Base-by-base conservation (phyloP, 306 rosid species). In the Vicia faba region DNA sequence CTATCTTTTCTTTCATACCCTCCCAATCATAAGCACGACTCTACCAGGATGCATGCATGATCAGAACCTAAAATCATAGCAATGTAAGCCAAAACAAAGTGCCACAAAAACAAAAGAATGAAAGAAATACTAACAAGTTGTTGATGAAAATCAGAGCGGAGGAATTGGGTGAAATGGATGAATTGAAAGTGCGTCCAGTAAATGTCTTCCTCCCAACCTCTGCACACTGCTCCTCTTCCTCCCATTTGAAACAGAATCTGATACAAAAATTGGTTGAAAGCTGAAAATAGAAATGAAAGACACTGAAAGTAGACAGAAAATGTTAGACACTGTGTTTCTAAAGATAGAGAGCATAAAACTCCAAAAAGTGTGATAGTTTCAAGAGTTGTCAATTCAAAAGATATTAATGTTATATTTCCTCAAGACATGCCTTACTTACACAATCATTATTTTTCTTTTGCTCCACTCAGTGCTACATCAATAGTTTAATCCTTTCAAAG, bases 101-200 rank as follows among this genome's bases (percentile, higher is more conserved):
- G 7, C 20, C 36, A 57, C 38, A 31, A 31, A 13, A 7, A 9
- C 16, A 31, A 31, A 29, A 29, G 33, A 29, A 29, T 29, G 33
- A 1, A 49, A 16, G 26, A 25, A 10, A 18, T 50, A 78, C 79
- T 76, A 28, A 89, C 96, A 69, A 86, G 90, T 41, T 72, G 75
- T 45, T 69, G 78, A 31, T 86, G 71, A 73, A 39, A 84, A 33
- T 65, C 86, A 5, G 15, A n/a, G 2, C 19, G 76, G 36, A 89
- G 86, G 70, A 69, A 69, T n/a, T 66, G 85, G 6, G 79, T 63
- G 26, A 89, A 86, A 54, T 70, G 86, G 33, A 38, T 46, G 64
- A 75, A 66, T 40, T 82, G 85, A 26, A 89, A 86, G 79, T 78
- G 92, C 64, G 61, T 61, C 92, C 92, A 84, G 68, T 89, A 84